Conservation (phyloP, 1,139 yeast species). For the Schwanniomyces etchellsii region DNA sequence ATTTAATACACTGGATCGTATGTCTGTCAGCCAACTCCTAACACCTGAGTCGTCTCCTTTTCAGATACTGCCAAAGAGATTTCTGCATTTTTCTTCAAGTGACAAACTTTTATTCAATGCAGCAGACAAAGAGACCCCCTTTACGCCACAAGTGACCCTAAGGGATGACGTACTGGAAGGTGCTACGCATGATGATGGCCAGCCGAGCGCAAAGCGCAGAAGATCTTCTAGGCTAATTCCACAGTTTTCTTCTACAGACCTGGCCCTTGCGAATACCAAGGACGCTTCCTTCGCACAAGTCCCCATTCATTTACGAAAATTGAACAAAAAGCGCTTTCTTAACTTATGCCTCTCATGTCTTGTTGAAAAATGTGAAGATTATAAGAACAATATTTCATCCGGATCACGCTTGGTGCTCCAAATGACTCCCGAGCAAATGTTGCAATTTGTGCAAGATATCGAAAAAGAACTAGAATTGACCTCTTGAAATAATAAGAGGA, state of each 20-base stretch:
- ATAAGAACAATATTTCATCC: slow-evolving; percentile 9
- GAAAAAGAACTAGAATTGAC: background rate
- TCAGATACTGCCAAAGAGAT: no score
- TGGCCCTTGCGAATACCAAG: no score
- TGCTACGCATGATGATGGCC: no score
- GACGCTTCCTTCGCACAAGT: background rate
- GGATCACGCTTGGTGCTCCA: slow-evolving; percentile 18
- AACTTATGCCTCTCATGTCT: slow-evolving; percentile 18
- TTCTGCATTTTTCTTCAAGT: no score
- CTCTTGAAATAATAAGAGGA: no score
- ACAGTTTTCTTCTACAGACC: background rate
- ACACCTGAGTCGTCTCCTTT: slow-evolving; percentile 36
- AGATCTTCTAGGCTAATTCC: background rate
- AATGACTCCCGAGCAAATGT: slow-evolving; percentile 4
- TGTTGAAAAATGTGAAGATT: slow-evolving; percentile 2
- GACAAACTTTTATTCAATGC: no score
- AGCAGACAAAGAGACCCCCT: no score
- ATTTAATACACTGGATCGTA: background rate
- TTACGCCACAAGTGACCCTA: no score
- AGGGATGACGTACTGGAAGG: no score
- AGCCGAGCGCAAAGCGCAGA: no score
- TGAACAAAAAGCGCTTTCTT: background rate
- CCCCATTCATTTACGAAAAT: background rate
- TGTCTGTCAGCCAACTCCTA: slow-evolving; percentile 16
- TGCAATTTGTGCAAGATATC: background rate